These are phyloP conservation scores for Gamarada debralockiae DNA, from an alignment of 495 filamentous ascomycete genomes.

Conservation along the genomic window DNA sequence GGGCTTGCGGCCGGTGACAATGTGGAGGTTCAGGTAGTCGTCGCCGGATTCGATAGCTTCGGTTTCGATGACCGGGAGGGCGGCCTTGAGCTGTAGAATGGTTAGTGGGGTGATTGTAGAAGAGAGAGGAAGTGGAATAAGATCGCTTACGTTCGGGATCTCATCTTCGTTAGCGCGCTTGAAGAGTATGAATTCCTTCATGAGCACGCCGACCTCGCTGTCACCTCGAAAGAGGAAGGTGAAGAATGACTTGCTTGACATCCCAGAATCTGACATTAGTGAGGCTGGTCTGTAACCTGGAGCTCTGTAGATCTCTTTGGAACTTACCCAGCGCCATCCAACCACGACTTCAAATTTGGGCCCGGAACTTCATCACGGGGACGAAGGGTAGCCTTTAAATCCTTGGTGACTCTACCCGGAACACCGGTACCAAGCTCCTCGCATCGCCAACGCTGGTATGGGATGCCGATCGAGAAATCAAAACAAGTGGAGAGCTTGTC, in stretches of 20 bases:
- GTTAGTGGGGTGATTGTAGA: not conserved
- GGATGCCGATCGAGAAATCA: too few relatives aligned
- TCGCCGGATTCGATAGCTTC: constrained; percentile 13
- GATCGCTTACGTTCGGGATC: constrained; percentile 16
- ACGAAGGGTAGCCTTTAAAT: constrained; percentile 19
- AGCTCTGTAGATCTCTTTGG: too few relatives aligned
- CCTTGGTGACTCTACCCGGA: constrained; percentile 15
- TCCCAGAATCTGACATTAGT: constrained; percentile 29
- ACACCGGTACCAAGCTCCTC: constrained; percentile 19
- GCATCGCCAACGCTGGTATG: too few relatives aligned
- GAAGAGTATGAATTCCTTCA: constrained; percentile 18
- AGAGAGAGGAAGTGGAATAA: not conserved
- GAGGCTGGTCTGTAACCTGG: too few relatives aligned
- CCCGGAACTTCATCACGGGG: constrained; percentile 23
- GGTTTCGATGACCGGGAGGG: constrained; percentile 16
- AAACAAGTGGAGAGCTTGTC: not conserved
- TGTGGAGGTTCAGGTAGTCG: constrained; percentile 23
- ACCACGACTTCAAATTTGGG: constrained; percentile 21
- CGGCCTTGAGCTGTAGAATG: constrained; percentile 8
- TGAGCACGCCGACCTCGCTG: constrained; percentile 9
- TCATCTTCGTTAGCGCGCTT: constrained; percentile 17
- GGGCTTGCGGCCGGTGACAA: constrained; percentile 25
- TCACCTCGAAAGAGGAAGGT: constrained; percentile 15
- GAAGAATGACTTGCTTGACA: constrained; percentile 23
- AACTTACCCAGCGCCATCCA: constrained; percentile 24